Evolutionary conservation across 257 asterid species (phyloP).

Genomic region (Petunia axillaris): DNA sequence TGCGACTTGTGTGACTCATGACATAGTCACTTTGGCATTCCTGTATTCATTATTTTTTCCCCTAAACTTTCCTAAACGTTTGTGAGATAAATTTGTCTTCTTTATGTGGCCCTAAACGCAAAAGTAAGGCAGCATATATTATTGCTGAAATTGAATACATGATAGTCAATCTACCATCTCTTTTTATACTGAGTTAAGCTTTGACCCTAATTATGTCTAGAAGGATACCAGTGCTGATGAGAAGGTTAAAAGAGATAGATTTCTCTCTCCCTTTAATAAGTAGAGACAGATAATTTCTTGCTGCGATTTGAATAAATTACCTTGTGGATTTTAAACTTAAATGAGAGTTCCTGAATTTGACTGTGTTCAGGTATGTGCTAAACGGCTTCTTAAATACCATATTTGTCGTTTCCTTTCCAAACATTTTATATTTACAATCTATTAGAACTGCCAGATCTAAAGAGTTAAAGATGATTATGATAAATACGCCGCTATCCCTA

Average conservation of each 20-base stretch:
- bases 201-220: not conserved
- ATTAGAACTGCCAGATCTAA: too few species aligned
- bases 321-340: not conserved
- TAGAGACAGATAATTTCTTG: too few species aligned
- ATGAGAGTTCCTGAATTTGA: slow-evolving; percentile 6
- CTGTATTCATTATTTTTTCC: not conserved
- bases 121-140: not conserved
- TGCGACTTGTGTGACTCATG: not conserved
- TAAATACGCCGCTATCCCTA: not conserved
- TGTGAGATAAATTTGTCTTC: not conserved
- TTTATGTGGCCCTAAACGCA: not conserved
- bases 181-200: not conserved
- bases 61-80: not conserved
- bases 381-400: slow-evolving; percentile 2
- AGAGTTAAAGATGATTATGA: not conserved
- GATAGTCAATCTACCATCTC: not conserved
- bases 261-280: too few species aligned
- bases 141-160: not conserved
- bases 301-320: too few species aligned
- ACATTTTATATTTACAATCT: too few species aligned
- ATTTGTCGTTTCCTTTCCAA: not conserved
- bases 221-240: not conserved
- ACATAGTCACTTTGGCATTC: not conserved
- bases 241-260: not conserved
- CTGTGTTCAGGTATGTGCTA: not conserved